phyloP scores from a whole-genome alignment of 2,329 filamentous ascomycete genomes.

The Trichoderma lentiforme region DNA sequence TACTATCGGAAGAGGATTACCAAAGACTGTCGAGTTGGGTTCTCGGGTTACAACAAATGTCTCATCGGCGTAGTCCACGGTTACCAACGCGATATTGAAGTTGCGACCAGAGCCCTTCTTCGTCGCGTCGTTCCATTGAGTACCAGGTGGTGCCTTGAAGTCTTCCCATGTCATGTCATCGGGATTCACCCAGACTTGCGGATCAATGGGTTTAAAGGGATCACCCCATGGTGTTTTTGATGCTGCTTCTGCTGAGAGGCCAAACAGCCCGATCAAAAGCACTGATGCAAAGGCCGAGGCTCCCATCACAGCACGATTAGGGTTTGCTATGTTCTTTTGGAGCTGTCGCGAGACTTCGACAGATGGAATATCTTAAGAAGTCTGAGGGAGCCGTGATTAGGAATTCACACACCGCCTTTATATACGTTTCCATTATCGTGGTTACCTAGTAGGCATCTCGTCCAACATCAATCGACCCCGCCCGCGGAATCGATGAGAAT shows the following conservation, averaged over 20 bases:
- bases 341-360: not conserved
- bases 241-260: not conserved
- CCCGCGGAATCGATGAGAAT: not conserved
- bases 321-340: not conserved
- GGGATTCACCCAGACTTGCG: constrained; percentile 51
- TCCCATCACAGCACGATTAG: not conserved
- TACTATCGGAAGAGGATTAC: constrained; percentile 45
- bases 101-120: constrained; percentile 46
- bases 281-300: not conserved
- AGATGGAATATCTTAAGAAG: not conserved
- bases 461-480: not conserved
- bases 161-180: constrained; percentile 54
- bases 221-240: constrained; percentile 23
- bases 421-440: not conserved
- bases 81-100: constrained; percentile 54
- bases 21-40: constrained; percentile 46
- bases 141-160: constrained; percentile 44
- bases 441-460: not conserved
- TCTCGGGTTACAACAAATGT: constrained; percentile 48
- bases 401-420: not conserved
- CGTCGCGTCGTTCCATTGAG: constrained; percentile 45
- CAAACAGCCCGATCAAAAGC: not conserved
- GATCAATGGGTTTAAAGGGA: constrained; percentile 49
- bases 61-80: constrained; percentile 49
- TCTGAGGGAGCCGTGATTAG: too few species aligned